Base-by-base conservation (phyloP, 352 stramenopile genomes). In the Pythium monospermum region DNA sequence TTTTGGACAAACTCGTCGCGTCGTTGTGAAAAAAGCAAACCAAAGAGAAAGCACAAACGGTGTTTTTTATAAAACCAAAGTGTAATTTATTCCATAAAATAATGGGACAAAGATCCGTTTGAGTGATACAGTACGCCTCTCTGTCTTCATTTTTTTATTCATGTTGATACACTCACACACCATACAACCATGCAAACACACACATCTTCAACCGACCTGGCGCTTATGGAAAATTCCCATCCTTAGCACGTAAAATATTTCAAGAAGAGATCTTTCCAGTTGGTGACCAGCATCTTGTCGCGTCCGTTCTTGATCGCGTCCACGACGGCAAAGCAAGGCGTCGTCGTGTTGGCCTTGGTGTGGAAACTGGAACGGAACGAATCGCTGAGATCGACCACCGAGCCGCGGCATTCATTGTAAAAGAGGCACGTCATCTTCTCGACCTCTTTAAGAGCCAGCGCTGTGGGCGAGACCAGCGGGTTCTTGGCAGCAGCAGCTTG, bases 401-500 rank as follows among this genome's bases (percentile, higher is more conserved):
- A 71, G 37, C 72, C 82, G 32, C 78, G 82, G 49, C 84, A 95
- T 52, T 93, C 79, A 48, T 93, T 69, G 51, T 89, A 91, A 49
- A 92, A 92, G 36, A 95, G 65, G 44, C 84, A 95, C 8, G 83
- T 91, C 84, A 95, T 95, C 68, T 90, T 91, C 58, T 92, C 78
- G 27, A 94, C 77, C 43, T 92, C 82, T 16, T 73, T 49, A 16
- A 93, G 68, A 7, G 74, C 76, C 26, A 71, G 49, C 6, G 72
- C 43, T 18, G 70, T 61, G 12, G 58, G 19, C 25, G 49, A 60
- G 26, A 55, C 40, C 4, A 66, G 68, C 28, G 51, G 61, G 44
- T 76, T 76, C 35, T 60, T 28, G 6, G 37, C 49, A 10, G 48
- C 45, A 27, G 47, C 8, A 2, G 26, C 21, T 6, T 2, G 59